Evolutionary conservation across 2,329 filamentous ascomycete genomes (phyloP).

Genomic region (Conoideocrella luteorostrata): DNA sequence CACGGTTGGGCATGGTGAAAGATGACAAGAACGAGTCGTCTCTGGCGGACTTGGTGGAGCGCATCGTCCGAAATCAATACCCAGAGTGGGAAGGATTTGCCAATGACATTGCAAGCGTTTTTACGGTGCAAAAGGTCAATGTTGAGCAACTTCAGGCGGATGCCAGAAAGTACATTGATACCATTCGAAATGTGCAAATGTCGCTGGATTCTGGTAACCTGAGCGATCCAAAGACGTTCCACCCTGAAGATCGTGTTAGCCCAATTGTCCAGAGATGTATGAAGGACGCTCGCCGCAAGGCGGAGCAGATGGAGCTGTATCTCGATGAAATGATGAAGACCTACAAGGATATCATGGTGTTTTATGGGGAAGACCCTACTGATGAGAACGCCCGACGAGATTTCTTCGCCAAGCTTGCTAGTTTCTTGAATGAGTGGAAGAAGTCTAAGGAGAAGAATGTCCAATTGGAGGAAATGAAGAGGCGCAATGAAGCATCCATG

Average conservation of each 20-base stretch:
- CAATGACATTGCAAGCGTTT: conserved; percentile 75
- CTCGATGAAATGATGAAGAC: conserved; percentile 86
- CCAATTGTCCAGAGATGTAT: conserved; percentile 87
- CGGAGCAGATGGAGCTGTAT: conserved; percentile 90
- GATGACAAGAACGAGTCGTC: conserved; percentile 98
- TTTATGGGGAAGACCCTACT: conserved; percentile 87
- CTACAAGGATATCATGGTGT: conserved; percentile 92
- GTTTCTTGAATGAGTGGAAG: conserved; percentile 92
- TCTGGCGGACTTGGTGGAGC: conserved; percentile 90
- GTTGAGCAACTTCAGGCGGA: conserved; percentile 86
- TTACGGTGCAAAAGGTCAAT: conserved; percentile 81
- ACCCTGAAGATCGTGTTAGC: conserved; percentile 90
- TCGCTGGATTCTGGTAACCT: conserved; percentile 90
- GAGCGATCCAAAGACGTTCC: conserved; percentile 95
- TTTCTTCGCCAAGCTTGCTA: conserved; percentile 90
- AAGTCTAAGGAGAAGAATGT: conserved; percentile 92
- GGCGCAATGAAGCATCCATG: conserved; percentile 84
- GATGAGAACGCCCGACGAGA: conserved; percentile 92
- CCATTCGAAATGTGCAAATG: conserved; percentile 87
- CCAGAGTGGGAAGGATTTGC: conserved; percentile 89
- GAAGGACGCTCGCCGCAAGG: conserved; percentile 94
- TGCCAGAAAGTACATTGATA: conserved; percentile 87
- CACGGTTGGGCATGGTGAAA: conserved; percentile 93
- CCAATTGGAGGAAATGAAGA: conserved; percentile 70
- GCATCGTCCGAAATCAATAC: conserved; percentile 93